phyloP scores from a whole-genome alignment of 208 protist genomes.

The Endotrypanum monterogeii region DNA sequence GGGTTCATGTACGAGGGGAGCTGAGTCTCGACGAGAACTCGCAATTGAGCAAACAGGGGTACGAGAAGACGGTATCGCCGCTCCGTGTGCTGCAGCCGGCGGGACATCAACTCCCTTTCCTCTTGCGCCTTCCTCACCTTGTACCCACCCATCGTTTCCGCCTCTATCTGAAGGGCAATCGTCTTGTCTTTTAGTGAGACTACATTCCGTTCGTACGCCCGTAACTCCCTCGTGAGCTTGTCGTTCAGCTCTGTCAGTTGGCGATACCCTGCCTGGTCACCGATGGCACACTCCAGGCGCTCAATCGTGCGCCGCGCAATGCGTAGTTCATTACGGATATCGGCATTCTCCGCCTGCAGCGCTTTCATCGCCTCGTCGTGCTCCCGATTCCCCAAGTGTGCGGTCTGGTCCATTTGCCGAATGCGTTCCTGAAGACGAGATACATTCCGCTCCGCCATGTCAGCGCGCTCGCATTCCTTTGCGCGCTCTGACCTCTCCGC shows the following conservation, averaged over 20 bases:
- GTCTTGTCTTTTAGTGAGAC: constrained; percentile 63
- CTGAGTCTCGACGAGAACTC: constrained; percentile 51
- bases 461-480: constrained; percentile 50
- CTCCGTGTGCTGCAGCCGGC: constrained; percentile 69
- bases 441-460: constrained; percentile 54
- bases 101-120: constrained; percentile 70
- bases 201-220: constrained; percentile 50
- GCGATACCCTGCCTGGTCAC: constrained; percentile 70
- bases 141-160: constrained; percentile 72
- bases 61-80: constrained; percentile 44
- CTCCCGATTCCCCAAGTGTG: constrained; percentile 15
- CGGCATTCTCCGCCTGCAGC: constrained; percentile 56
- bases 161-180: constrained; percentile 70
- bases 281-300: constrained; percentile 76
- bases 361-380: constrained; percentile 45
- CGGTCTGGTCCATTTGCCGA: constrained; percentile 31
- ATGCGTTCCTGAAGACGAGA: constrained; percentile 50
- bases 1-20: constrained; percentile 44
- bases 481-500: constrained; percentile 24
- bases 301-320: constrained; percentile 86
- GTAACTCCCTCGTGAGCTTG: constrained; percentile 57
- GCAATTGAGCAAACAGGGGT: constrained; percentile 71
- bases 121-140: constrained; percentile 73
- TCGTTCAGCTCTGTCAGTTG: constrained; percentile 82
- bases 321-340: constrained; percentile 63